Evolutionary conservation across 192 early-diverging fungal species (phyloP).

Genomic region (Backusella liffmaniae): DNA sequence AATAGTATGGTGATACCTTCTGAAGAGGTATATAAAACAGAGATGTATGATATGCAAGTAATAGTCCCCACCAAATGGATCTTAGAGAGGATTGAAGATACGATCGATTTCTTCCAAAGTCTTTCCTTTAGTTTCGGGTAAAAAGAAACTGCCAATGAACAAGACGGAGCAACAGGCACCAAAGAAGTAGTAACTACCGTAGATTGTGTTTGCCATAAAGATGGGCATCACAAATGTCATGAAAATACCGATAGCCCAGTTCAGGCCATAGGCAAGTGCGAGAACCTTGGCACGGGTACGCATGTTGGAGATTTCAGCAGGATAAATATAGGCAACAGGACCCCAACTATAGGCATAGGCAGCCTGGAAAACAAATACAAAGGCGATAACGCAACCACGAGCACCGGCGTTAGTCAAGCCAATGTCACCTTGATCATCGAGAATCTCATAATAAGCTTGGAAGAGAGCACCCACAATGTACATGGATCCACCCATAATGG

Average conservation of each 20-base stretch:
- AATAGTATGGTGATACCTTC: not conserved
- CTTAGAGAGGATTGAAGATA: conserved; percentile 51
- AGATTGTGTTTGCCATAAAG: conserved; percentile 37
- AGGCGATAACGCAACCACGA: conserved; percentile 29
- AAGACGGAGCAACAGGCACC: conserved; percentile 39
- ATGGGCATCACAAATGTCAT: conserved; percentile 41
- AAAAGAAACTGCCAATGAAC: conserved; percentile 55
- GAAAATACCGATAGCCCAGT: conserved; percentile 37
- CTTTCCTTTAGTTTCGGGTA: conserved; percentile 81
- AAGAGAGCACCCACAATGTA: conserved; percentile 57
- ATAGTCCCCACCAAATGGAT: not conserved
- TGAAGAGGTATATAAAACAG: not conserved
- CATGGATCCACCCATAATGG: conserved; percentile 63
- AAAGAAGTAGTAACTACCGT: conserved; percentile 38
- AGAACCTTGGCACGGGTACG: conserved; percentile 36
- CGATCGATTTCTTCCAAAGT: conserved; percentile 89
- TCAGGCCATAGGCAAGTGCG: conserved; percentile 33
- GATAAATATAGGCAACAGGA: conserved; percentile 32
- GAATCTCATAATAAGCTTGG: conserved; percentile 12
- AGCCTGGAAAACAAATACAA: conserved; percentile 36
- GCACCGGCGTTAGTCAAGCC: conserved; percentile 11
- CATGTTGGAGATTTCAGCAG: conserved; percentile 35
- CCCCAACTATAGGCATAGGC: conserved; percentile 38
- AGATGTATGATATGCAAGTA: not conserved
- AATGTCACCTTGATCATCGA: conserved; percentile 16